Conservation (phyloP, 257 asterid genomes). For the Craterostigma plantagineum region DNA sequence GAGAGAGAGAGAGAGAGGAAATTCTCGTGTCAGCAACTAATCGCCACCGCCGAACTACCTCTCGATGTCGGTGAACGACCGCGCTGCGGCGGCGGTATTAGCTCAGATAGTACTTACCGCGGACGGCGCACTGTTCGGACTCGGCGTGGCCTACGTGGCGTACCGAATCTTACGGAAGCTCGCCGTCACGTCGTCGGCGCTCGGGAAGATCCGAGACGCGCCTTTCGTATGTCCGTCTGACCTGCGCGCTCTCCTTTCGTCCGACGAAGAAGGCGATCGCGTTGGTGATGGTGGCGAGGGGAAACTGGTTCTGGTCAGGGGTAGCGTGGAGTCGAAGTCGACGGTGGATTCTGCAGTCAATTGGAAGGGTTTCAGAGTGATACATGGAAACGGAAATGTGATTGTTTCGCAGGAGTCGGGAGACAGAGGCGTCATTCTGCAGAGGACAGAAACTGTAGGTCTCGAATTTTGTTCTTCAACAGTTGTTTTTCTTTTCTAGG, state of each 20-base stretch:
- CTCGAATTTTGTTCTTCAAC: background rate
- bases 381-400: constrained; percentile 3
- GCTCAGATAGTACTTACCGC: constrained; percentile 41
- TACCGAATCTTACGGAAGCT: constrained; percentile 48
- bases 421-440: constrained; percentile 44
- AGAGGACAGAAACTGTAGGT: constrained; percentile 46
- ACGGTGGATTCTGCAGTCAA: constrained; percentile 17
- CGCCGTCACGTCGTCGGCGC: constrained; percentile 38
- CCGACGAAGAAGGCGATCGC: constrained; percentile 11
- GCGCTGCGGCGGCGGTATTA: constrained; percentile 45
- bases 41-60: no score
- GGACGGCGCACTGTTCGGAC: constrained; percentile 66
- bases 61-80: constrained; percentile 63
- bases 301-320: constrained; percentile 49
- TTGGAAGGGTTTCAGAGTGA: constrained; percentile 28
- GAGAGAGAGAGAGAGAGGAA: no score
- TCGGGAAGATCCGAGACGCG: constrained; percentile 37
- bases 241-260: constrained; percentile 36
- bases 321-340: constrained; percentile 49
- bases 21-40: no score
- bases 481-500: background rate
- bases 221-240: constrained; percentile 46
- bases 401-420: constrained; percentile 41
- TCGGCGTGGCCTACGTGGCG: constrained; percentile 59
- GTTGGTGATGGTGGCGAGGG: constrained; percentile 5